A percentile compares a stretch with the other conserved stretches of the same genome.
These are phyloP conservation scores for Debaryomyces nepalensis DNA, from an alignment of 1,139 yeast species.

Conservation along the genomic window DNA sequence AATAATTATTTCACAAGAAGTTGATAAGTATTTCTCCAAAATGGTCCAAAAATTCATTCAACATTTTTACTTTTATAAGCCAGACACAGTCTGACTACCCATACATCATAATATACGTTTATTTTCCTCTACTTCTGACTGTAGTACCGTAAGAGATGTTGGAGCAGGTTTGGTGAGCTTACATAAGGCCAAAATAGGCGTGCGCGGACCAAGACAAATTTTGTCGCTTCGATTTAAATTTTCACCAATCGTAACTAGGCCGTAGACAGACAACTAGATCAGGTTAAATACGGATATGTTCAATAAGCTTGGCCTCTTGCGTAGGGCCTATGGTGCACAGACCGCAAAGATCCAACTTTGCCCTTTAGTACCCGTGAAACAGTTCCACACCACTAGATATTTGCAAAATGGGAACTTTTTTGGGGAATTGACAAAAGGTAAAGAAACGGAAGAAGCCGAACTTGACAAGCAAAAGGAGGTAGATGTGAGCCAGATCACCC, in stretches of 20 bases:
- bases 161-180: not conserved
- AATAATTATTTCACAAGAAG: conserved; percentile 2
- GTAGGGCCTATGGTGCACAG: not conserved
- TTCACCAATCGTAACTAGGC: conserved; percentile 6
- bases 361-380: conserved; percentile 14
- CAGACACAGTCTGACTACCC: not conserved
- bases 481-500: conserved; percentile 24
- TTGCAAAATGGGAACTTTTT: conserved; percentile 27
- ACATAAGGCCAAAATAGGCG: not conserved
- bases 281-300: conserved; percentile 7
- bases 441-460: conserved; percentile 18
- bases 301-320: conserved; percentile 7
- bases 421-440: conserved; percentile 33
- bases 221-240: conserved; percentile 10
- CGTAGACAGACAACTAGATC: not conserved
- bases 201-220: not conserved
- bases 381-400: conserved; percentile 16
- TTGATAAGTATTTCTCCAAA: conserved; percentile 2
- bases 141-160: too few relatives aligned
- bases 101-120: conserved; percentile 8
- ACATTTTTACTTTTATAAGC: not conserved
- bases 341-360: not conserved
- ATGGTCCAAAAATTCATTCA: not conserved
- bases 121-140: not conserved
- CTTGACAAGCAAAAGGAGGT: conserved; percentile 18